Evolutionary conservation across 441 rosid species (phyloP).

Genomic region (Daphne laureola): DNA sequence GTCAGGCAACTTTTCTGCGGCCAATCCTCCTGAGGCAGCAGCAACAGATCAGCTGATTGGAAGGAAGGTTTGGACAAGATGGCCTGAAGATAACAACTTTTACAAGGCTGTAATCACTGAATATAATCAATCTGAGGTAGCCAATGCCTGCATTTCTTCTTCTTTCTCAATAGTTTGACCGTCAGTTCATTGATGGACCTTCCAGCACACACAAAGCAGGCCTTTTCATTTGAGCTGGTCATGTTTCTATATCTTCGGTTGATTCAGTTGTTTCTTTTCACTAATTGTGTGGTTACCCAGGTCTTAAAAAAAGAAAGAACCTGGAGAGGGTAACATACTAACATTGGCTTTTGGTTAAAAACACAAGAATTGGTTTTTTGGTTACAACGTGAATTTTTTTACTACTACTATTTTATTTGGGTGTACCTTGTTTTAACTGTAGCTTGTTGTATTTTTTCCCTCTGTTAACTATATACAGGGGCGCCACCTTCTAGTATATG

Average conservation of each 20-base stretch:
- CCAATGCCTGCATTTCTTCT: slow-evolving; percentile 3
- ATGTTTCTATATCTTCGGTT: too few relatives aligned
- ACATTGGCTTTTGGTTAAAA: too few relatives aligned
- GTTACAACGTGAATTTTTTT: not conserved
- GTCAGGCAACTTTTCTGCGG: slow-evolving; percentile 31
- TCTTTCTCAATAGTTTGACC: not conserved
- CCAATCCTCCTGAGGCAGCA: slow-evolving; percentile 46
- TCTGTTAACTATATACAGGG: slow-evolving; percentile 37
- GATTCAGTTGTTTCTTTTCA: too few relatives aligned
- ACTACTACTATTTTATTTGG: too few relatives aligned
- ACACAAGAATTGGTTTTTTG: not conserved
- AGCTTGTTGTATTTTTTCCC: too few relatives aligned
- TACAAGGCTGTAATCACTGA: slow-evolving; percentile 87
- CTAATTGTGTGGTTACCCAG: too few relatives aligned
- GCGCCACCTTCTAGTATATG: slow-evolving; percentile 83
- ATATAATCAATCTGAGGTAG: slow-evolving; percentile 31
- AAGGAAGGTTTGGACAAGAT: slow-evolving; percentile 89
- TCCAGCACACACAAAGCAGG: too few relatives aligned
- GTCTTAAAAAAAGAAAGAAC: too few relatives aligned
- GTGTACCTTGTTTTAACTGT: too few relatives aligned
- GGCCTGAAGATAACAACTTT: slow-evolving; percentile 90
- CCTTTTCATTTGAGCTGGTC: too few relatives aligned
- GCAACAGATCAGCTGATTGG: slow-evolving; percentile 48
- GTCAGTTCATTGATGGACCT: too few relatives aligned
- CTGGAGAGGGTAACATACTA: too few relatives aligned